Percentiles rank a stretch among this genome's conserved stretches.
These are phyloP conservation scores for Fusarium falciforme DNA, from an alignment of 2,329 filamentous ascomycete genomes.

Conservation along the genomic window DNA sequence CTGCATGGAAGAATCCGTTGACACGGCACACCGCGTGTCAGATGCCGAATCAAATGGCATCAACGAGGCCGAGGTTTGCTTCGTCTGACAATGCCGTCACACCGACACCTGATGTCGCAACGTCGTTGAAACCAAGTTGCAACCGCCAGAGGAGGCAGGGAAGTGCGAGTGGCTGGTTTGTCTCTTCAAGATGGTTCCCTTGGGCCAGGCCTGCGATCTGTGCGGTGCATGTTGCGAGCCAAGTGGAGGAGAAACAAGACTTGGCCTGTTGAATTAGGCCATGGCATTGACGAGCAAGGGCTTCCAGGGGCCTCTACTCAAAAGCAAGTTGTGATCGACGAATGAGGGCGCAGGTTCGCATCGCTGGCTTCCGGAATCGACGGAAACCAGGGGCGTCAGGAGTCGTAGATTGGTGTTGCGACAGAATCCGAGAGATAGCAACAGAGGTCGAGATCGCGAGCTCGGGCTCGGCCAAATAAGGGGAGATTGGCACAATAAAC, in stretches of 20 bases:
- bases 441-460: constrained; percentile 11
- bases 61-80: constrained; percentile 21
- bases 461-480: background rate
- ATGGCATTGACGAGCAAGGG: background rate
- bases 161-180: constrained; percentile 13
- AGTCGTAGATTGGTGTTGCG: constrained; percentile 5
- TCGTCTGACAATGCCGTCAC: constrained; percentile 38
- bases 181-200: background rate
- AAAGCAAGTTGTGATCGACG: background rate
- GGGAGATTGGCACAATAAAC: constrained; percentile 7
- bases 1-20: constrained; percentile 16
- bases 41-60: constrained; percentile 13
- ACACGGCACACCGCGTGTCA: background rate
- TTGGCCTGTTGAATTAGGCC: background rate
- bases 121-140: constrained; percentile 2
- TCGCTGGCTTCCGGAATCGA: constrained; percentile 3
- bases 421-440: constrained; percentile 13
- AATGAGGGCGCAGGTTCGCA: background rate
- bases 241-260: background rate
- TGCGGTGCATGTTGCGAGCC: constrained; percentile 3
- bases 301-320: background rate
- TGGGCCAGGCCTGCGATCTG: constrained; percentile 4
- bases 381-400: constrained; percentile 11
- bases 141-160: background rate
- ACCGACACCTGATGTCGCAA: constrained; percentile 42